A percentile compares a stretch with the other conserved stretches of the same genome.
These are phyloP conservation scores for Neurospora sp. DNA, from an alignment of 495 filamentous ascomycete species.

Conservation along the genomic window DNA sequence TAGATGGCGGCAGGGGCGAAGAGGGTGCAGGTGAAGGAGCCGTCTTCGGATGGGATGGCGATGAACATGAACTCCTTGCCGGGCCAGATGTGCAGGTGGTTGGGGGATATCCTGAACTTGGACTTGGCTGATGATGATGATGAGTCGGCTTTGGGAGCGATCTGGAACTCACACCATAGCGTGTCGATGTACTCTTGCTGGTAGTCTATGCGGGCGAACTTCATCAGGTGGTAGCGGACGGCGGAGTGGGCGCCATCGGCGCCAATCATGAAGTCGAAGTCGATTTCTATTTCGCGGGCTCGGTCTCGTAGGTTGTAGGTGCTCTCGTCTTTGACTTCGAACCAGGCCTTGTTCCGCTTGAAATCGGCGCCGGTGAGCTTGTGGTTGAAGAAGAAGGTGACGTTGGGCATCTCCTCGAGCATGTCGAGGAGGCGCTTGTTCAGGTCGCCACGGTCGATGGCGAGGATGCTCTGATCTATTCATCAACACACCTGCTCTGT, in stretches of 20 bases:
- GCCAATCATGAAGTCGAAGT: slow-evolving; percentile 91
- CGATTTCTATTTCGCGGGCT: slow-evolving; percentile 51
- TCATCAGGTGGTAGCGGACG: slow-evolving; percentile 87
- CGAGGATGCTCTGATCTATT: slow-evolving; percentile 33
- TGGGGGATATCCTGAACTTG: slow-evolving; percentile 69
- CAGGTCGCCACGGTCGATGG: slow-evolving; percentile 63
- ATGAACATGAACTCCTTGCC: slow-evolving; percentile 94
- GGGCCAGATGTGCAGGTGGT: slow-evolving; percentile 97
- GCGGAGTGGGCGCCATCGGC: slow-evolving; percentile 93
- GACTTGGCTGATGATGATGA: slow-evolving; percentile 21
- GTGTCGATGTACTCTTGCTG: slow-evolving; percentile 95
- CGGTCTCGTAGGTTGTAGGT: slow-evolving; percentile 8
- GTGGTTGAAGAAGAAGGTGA: slow-evolving; percentile 83
- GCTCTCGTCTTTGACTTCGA: slow-evolving; percentile 46
- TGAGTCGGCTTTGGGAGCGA: slow-evolving; percentile 34
- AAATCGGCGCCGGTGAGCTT: slow-evolving; percentile 86
- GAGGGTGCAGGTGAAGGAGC: slow-evolving; percentile 89
- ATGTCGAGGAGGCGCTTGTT: slow-evolving; percentile 83
- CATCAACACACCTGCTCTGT: neutral
- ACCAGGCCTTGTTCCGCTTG: slow-evolving; percentile 68
- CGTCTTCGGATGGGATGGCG: slow-evolving; percentile 81
- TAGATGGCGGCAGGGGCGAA: slow-evolving; percentile 64
- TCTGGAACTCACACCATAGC: slow-evolving; percentile 92
- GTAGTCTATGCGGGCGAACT: slow-evolving; percentile 77
- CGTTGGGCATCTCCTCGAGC: slow-evolving; percentile 71